Percentiles rank a stretch among this genome's conserved stretches.
Conservation (phyloP, 2,329 filamentous ascomycete species). For the Teratosphaeriaceae sp. region DNA sequence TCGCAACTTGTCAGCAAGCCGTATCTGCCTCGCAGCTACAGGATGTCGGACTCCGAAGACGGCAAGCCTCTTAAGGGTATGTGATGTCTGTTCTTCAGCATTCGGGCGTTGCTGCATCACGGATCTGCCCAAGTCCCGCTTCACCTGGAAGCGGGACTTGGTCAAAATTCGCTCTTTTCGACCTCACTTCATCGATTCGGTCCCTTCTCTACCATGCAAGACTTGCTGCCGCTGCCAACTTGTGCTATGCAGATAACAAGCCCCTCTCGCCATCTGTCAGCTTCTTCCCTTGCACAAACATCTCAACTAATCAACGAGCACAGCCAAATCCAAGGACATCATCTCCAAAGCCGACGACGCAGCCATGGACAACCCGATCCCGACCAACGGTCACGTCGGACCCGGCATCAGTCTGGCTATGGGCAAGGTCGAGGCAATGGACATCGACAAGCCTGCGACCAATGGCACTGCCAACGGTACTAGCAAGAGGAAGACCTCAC, state of each 20-base stretch:
- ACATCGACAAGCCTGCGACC: slow-evolving; percentile 54
- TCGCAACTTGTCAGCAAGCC: slow-evolving; percentile 7
- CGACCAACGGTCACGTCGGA: slow-evolving; percentile 42
- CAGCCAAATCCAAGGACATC: slow-evolving; percentile 48
- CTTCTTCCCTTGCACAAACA: slow-evolving; percentile 4
- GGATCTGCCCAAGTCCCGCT: slow-evolving; percentile 16
- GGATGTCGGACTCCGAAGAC: slow-evolving; percentile 30
- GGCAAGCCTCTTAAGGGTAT: slow-evolving; percentile 28
- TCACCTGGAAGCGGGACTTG: slow-evolving; percentile 21
- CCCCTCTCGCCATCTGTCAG: slow-evolving; percentile 4
- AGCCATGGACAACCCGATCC: slow-evolving; percentile 53
- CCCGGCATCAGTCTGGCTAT: slow-evolving; percentile 74
- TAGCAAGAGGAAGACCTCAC: slow-evolving; percentile 54
- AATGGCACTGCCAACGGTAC: slow-evolving; percentile 44
- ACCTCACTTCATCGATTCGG: slow-evolving; percentile 11
- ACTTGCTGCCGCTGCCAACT: background rate
- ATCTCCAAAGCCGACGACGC: slow-evolving; percentile 60
- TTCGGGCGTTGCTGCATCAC: slow-evolving; percentile 7
- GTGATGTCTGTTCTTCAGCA: slow-evolving; percentile 13
- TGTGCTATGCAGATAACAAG: background rate
- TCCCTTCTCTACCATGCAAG: no score
- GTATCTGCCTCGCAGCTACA: slow-evolving; percentile 15
- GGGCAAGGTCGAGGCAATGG: slow-evolving; percentile 65
- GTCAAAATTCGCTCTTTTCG: slow-evolving; percentile 19
- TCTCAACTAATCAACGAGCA: slow-evolving; percentile 12